Evolutionary conservation across 2,329 filamentous ascomycete species (phyloP).

Genomic region (Hyphodiscus sp.): DNA sequence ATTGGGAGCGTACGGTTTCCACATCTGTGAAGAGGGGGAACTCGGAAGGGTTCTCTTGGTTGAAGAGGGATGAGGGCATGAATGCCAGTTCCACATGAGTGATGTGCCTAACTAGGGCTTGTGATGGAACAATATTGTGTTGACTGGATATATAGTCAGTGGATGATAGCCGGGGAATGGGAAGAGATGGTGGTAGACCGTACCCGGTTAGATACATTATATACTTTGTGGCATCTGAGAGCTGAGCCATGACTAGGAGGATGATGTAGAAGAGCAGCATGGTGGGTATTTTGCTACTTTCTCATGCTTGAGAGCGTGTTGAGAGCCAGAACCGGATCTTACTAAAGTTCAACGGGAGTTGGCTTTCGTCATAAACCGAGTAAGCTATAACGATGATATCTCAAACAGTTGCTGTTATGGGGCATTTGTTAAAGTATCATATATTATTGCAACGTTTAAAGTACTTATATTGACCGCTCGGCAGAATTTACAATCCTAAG

Average conservation of each 20-base stretch:
- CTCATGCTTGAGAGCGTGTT: too few relatives aligned
- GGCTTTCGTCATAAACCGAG: too few relatives aligned
- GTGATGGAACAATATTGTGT: conserved; percentile 28
- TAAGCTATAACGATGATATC: too few relatives aligned
- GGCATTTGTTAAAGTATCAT: too few relatives aligned
- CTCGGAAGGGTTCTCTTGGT: conserved; percentile 29
- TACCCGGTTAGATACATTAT: conserved; percentile 26
- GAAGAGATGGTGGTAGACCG: not conserved
- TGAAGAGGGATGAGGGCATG: conserved; percentile 47
- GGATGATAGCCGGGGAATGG: not conserved
- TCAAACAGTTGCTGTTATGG: too few relatives aligned
- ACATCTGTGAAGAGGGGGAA: conserved; percentile 51
- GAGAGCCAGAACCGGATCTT: too few relatives aligned
- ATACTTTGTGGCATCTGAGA: conserved; percentile 15
- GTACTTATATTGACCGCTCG: too few relatives aligned
- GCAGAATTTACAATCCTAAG: too few relatives aligned
- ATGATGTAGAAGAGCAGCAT: not conserved
- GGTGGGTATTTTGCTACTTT: too few relatives aligned
- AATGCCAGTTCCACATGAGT: conserved; percentile 55
- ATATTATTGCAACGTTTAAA: too few relatives aligned
- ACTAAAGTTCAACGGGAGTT: too few relatives aligned
- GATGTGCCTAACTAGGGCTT: conserved; percentile 33
- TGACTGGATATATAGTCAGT: conserved; percentile 21
- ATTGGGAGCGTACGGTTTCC: conserved; percentile 39
- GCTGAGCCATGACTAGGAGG: not conserved